Evolutionary conservation across 768 basidiomycete genomes (phyloP).

Genomic region (Pilatotrama ljubarskyi): DNA sequence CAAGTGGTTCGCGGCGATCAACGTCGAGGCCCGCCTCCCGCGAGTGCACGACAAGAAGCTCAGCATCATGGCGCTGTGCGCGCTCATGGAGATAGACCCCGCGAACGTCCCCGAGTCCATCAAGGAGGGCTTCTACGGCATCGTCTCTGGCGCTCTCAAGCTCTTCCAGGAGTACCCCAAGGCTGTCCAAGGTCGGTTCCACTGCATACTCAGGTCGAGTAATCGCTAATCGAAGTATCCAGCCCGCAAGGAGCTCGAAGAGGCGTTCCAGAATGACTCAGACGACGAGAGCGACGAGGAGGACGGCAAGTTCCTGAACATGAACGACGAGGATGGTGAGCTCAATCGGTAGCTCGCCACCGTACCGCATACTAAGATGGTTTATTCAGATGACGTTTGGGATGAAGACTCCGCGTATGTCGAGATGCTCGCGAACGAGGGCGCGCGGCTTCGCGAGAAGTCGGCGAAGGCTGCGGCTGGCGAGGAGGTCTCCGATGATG

Average conservation of each 20-base stretch:
- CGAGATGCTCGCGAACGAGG: constrained; percentile 84
- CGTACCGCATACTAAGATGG: not conserved
- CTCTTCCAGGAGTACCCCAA: constrained; percentile 79
- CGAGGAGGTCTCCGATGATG: constrained; percentile 37
- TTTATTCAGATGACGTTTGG: constrained; percentile 74
- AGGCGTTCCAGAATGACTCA: constrained; percentile 41
- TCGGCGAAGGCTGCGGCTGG: constrained; percentile 43
- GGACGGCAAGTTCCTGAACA: constrained; percentile 52
- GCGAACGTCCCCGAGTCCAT: constrained; percentile 55
- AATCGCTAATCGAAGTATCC: not conserved
- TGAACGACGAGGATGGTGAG: constrained; percentile 68
- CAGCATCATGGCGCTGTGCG: constrained; percentile 72
- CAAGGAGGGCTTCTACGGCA: constrained; percentile 72
- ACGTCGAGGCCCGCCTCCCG: constrained; percentile 56
- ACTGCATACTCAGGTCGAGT: not conserved
- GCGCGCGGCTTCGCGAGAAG: constrained; percentile 69
- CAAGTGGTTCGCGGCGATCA: constrained; percentile 79
- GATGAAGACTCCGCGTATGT: constrained; percentile 88
- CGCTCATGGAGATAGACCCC: constrained; percentile 71
- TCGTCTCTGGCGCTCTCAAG: constrained; percentile 67
- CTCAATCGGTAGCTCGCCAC: not conserved
- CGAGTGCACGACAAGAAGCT: constrained; percentile 92
- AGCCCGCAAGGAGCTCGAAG: constrained; percentile 66
- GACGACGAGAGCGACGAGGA: constrained; percentile 52
- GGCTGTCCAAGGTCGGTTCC: constrained; percentile 67